A percentile compares a stretch with the other conserved stretches of the same genome.
Evolutionary conservation across 768 basidiomycete genomes (phyloP).

Genomic region (Lentinula sp.): DNA sequence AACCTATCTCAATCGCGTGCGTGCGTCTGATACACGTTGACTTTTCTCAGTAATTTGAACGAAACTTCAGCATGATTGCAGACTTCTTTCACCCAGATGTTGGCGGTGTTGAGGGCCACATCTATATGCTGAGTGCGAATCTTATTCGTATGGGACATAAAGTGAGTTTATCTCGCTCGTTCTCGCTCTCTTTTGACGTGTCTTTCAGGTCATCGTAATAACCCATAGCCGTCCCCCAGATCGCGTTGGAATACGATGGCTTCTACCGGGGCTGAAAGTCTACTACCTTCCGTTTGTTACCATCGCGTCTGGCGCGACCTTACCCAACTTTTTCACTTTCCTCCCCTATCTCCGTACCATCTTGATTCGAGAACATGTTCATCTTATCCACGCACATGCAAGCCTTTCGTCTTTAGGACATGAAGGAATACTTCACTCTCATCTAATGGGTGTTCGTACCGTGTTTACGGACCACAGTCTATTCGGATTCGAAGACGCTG

Average conservation of each 20-base stretch:
- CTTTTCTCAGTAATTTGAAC: not conserved
- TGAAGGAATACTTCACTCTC: conserved; percentile 87
- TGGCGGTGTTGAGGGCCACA: conserved; percentile 96
- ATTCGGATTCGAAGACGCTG: conserved; percentile 96
- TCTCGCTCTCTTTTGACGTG: not conserved
- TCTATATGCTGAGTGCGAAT: conserved; percentile 85
- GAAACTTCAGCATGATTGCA: conserved; percentile 71
- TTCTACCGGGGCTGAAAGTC: conserved; percentile 82
- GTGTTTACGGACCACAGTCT: conserved; percentile 97
- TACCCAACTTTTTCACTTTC: conserved; percentile 91
- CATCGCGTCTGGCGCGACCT: conserved; percentile 86
- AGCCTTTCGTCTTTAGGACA: conserved; percentile 86
- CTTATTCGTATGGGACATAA: conserved; percentile 83
- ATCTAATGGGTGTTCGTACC: conserved; percentile 80
- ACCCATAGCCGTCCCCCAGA: conserved; percentile 88
- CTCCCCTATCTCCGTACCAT: conserved; percentile 90
- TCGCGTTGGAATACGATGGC: conserved; percentile 86
- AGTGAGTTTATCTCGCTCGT: conserved; percentile 31
- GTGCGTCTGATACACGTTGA: conserved; percentile 13
- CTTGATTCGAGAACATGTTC: conserved; percentile 77
- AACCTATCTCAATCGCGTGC: conserved; percentile 30
- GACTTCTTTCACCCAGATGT: conserved; percentile 96
- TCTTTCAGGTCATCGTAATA: conserved; percentile 78
- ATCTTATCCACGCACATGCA: conserved; percentile 89
- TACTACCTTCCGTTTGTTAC: conserved; percentile 91